A percentile compares a stretch with the other conserved stretches of the same genome.
These are phyloP conservation scores for Huntiella savannae DNA, from an alignment of 2,329 filamentous ascomycete species.

Conservation along the genomic window DNA sequence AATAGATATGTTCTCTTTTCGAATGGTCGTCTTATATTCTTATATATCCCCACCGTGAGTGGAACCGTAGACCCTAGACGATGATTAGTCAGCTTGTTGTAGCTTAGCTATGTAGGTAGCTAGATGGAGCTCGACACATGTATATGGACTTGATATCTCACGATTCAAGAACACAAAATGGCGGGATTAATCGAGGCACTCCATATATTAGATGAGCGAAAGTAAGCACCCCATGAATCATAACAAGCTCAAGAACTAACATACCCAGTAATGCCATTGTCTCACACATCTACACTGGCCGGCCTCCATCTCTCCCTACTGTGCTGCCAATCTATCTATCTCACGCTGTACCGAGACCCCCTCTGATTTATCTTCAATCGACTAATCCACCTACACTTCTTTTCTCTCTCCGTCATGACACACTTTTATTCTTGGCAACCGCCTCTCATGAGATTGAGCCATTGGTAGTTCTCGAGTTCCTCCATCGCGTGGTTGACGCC, in stretches of 20 bases:
- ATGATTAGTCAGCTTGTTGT: no score
- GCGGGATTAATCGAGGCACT: constrained; percentile 81
- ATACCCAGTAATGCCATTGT: constrained; percentile 54
- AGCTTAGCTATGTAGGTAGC: no score
- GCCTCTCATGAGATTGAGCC: constrained; percentile 77
- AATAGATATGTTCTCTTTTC: no score
- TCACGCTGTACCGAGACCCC: constrained; percentile 62
- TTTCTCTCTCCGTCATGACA: constrained; percentile 74
- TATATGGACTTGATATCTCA: no score
- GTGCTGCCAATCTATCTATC: constrained; percentile 76
- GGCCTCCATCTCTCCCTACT: constrained; percentile 55
- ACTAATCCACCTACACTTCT: constrained; percentile 72
- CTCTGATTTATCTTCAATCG: constrained; percentile 66
- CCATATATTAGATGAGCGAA: constrained; percentile 92
- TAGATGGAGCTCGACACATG: no score
- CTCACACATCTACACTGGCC: constrained; percentile 71
- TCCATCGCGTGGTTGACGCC: constrained; percentile 80
- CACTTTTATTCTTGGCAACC: constrained; percentile 69
- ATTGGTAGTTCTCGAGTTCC: constrained; percentile 76
- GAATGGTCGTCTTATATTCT: no score
- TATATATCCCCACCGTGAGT: no score
- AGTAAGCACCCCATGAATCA: constrained; percentile 34
- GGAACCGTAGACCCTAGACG: no score
- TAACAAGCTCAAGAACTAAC: constrained; percentile 4
- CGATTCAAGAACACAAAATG: constrained; percentile 32